Conservation (phyloP, 805 yeast species). For the Monosporozyma aquatica region DNA sequence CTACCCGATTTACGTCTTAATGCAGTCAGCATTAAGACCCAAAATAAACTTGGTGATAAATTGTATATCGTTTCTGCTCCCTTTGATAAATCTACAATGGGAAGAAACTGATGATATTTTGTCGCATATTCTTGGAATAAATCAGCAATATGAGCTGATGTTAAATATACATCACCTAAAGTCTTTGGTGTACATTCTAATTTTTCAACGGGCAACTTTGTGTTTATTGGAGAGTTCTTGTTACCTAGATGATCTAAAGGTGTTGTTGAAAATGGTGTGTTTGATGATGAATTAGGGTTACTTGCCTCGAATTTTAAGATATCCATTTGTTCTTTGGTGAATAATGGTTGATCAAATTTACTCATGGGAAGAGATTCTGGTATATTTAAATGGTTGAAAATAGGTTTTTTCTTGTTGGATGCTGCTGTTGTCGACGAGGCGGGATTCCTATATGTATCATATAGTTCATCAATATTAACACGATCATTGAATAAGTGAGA, state of each 20-base stretch:
- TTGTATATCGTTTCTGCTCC: slow-evolving; percentile 77
- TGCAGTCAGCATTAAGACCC: slow-evolving; percentile 87
- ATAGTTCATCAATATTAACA: not conserved
- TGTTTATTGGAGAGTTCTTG: not conserved
- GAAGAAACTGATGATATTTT: slow-evolving; percentile 74
- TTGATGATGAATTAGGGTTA: not conserved
- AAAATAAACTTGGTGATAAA: slow-evolving; percentile 82
- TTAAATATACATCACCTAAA: slow-evolving; percentile 55
- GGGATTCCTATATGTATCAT: not conserved
- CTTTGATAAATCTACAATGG: slow-evolving; percentile 69
- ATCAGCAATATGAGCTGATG: slow-evolving; percentile 46
- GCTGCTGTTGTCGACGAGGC: too few species aligned
- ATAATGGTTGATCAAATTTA: not conserved
- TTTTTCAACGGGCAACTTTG: not conserved
- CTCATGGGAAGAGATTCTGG: not conserved
- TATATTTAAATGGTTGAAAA: not conserved
- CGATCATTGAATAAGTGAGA: not conserved
- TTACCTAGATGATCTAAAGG: too few species aligned
- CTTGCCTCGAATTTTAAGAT: slow-evolving; percentile 3
- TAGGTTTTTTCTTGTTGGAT: not conserved
- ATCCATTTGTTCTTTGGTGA: slow-evolving; percentile 4
- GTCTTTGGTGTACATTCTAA: slow-evolving; percentile 51
- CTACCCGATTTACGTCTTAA: slow-evolving; percentile 40
- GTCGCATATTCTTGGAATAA: slow-evolving; percentile 61
- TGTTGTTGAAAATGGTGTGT: not conserved